Conservation (phyloP, 345 rosid species). For the Bruguiera parviflora region DNA sequence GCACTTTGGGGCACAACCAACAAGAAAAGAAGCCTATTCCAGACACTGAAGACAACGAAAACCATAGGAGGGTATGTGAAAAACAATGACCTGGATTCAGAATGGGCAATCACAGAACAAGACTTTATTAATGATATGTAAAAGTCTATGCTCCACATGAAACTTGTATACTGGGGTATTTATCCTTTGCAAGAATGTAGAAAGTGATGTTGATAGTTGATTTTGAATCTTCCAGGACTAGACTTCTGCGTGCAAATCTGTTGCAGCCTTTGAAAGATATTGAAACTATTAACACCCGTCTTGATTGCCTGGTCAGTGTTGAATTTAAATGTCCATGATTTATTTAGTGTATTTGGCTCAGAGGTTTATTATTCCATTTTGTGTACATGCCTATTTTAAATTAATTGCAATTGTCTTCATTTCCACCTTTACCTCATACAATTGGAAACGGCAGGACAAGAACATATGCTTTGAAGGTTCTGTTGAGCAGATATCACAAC, state of each 20-base stretch:
- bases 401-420: not conserved
- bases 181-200: not conserved
- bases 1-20: constrained; percentile 79
- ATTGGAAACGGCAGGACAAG: not conserved
- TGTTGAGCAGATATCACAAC: not conserved
- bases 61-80: constrained; percentile 80
- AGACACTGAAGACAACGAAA: constrained; percentile 94
- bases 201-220: constrained; percentile 15
- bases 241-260: constrained; percentile 95
- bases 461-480: too few species aligned
- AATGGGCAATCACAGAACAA: constrained; percentile 5
- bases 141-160: constrained; percentile 1
- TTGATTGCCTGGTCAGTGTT: constrained; percentile 84
- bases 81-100: constrained; percentile 10
- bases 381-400: not conserved
- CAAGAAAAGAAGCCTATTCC: constrained; percentile 92
- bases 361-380: not conserved
- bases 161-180: too few species aligned
- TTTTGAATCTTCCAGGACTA: constrained; percentile 58
- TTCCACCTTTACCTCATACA: not conserved
- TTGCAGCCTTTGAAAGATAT: constrained; percentile 95
- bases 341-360: constrained; percentile 19
- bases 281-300: constrained; percentile 87
- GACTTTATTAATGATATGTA: not conserved
- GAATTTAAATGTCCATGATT: constrained; percentile 16